phyloP scores from a whole-genome alignment of 2,329 filamentous ascomycete genomes.

The Fusarium sp. region DNA sequence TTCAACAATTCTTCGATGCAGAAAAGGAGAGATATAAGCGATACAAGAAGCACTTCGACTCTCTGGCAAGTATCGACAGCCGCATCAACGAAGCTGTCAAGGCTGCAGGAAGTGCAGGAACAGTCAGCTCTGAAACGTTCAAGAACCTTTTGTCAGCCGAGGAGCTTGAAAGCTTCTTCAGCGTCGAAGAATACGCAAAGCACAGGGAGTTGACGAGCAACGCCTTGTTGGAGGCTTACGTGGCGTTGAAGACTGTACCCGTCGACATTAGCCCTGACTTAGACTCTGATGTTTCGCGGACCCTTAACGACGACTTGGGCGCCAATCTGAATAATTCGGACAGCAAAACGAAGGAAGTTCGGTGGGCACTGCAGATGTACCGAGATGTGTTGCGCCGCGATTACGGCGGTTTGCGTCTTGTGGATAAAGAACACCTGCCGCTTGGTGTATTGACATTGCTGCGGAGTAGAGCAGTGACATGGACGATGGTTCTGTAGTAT shows the following conservation, averaged over 20 bases:
- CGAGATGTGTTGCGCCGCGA: not conserved
- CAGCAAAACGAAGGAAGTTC: not conserved
- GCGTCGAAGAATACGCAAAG: not conserved
- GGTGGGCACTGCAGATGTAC: not conserved
- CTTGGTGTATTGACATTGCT: not conserved
- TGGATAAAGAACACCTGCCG: not conserved
- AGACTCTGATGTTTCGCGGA: not conserved
- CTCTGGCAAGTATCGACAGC: not conserved
- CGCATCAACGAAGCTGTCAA: not conserved
- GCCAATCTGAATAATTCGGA: not conserved
- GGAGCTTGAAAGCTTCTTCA: not conserved
- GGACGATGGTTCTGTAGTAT: not conserved
- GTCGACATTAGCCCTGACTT: not conserved
- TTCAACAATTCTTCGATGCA: not conserved
- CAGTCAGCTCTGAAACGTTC: not conserved
- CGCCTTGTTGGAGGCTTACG: not conserved
- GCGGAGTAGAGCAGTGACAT: not conserved
- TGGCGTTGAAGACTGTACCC: not conserved
- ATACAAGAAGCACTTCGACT: not conserved
- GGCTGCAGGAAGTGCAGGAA: not conserved
- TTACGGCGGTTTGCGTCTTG: not conserved
- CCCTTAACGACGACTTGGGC: not conserved
- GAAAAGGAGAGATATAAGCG: not conserved
- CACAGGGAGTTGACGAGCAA: not conserved
- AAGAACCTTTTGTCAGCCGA: not conserved